Evolutionary conservation across 1,284 basidiomycete species (phyloP).

Genomic region (Pseudozyma flocculosa): DNA sequence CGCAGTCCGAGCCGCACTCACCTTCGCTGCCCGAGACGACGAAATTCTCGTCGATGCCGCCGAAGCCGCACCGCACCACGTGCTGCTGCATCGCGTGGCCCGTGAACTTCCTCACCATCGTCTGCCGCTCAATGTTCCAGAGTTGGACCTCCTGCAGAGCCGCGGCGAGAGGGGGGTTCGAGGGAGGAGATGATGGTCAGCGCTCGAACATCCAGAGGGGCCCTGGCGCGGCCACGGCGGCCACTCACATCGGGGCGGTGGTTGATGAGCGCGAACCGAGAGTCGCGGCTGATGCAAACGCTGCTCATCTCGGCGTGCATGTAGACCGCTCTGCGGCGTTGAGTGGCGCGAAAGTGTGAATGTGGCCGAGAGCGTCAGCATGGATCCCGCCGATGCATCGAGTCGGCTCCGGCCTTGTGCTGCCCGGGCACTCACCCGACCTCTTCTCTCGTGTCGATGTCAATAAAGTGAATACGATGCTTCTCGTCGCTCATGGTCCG

Average conservation of each 20-base stretch:
- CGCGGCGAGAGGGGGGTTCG: no score
- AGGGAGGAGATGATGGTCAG: no score
- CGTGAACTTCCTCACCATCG: slow-evolving; percentile 63
- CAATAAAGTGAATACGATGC: slow-evolving; percentile 72
- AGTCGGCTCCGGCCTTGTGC: no score
- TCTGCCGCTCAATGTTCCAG: slow-evolving; percentile 71
- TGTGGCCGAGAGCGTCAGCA: no score
- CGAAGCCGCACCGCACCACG: slow-evolving; percentile 89
- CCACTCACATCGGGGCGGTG: slow-evolving; percentile 60
- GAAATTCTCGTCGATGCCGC: slow-evolving; percentile 84
- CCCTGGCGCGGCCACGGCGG: no score
- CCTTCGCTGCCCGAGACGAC: slow-evolving; percentile 87
- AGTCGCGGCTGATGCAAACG: slow-evolving; percentile 72
- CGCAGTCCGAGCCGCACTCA: slow-evolving; percentile 63
- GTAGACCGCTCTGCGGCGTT: slow-evolving; percentile 69
- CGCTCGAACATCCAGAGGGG: no score
- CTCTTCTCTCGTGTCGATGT: slow-evolving; percentile 64
- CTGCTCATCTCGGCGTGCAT: slow-evolving; percentile 71
- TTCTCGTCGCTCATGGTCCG: slow-evolving; percentile 58
- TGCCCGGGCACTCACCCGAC: slow-evolving; percentile 53
- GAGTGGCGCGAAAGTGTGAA: no score
- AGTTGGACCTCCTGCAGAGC: slow-evolving; percentile 86
- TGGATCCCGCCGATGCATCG: no score
- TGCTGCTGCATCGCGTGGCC: slow-evolving; percentile 60
- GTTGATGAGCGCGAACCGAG: slow-evolving; percentile 81